Evolutionary conservation across 208 protist species (phyloP).

Genomic region (Trichomonas gallinae): DNA sequence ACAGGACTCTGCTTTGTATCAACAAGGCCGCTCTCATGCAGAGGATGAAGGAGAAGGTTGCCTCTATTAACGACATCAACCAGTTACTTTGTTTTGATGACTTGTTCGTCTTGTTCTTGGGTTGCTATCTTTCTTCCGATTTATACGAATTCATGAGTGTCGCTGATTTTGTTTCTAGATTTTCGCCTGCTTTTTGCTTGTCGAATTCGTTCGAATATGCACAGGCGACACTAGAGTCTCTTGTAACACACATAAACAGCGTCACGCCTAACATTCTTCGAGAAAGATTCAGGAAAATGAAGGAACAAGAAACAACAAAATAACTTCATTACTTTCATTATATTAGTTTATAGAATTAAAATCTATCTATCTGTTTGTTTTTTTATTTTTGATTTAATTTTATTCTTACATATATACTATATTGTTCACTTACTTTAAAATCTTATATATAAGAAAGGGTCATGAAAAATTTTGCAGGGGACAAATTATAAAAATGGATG

Average conservation of each 20-base stretch:
- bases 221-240: neutral
- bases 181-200: neutral
- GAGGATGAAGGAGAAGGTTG: neutral
- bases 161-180: neutral
- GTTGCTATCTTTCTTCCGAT: neutral
- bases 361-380: too few species aligned
- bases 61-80: neutral
- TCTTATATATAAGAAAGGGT: too few species aligned
- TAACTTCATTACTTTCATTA: too few species aligned
- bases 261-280: neutral
- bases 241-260: neutral
- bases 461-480: too few species aligned
- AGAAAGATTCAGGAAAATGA: neutral
- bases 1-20: neutral
- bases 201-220: neutral
- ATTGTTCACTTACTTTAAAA: too few species aligned
- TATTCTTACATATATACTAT: too few species aligned
- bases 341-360: too few species aligned
- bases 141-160: neutral
- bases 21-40: neutral
- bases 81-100: neutral
- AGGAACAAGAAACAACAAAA: too few species aligned
- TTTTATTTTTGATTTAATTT: too few species aligned
- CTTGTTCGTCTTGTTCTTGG: neutral
- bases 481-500: too few species aligned